Evolutionary conservation across 306 rosid genomes (phyloP), one percentile per base, ranked within the genome.

Genomic region (Citrullus colocynthis): DNA sequence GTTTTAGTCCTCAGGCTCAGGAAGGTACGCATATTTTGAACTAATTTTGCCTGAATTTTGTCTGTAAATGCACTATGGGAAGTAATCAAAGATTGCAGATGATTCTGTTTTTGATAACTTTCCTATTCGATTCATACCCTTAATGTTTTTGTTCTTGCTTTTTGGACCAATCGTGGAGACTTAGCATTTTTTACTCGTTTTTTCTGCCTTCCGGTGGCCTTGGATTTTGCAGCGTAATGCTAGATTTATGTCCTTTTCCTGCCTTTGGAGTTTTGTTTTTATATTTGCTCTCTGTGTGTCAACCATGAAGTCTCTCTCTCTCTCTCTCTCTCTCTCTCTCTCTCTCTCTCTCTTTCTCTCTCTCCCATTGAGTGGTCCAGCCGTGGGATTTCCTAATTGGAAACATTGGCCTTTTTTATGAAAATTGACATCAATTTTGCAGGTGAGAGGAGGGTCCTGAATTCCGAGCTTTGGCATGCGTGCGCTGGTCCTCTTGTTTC

Each of bases 401-500:
- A 74, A 54, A 34, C 32, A 74, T 58, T 80, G 80, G 44, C 28
- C 13, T 80, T 79, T 80, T 49, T 64, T 13, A 66, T 79, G 73
- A 32, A 80, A 76, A 67, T 65, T 77, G 21, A 67, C 76, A 75
- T 76, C 78, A 54, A 76, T 85, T 89, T 83, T 92, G 85, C 88
- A 94, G 99, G 96, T 79, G 99, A 92, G 87, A 88, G 75, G 84
- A 84, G 92, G 86, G 96, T 90, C 80, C 87, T 92, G 74, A 95
- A 94, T 83, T 92, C 98, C 36, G 98, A 94, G 85, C 98, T 94
- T 34, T 94, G 98, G 98, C 98, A 92, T 86, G 98, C 98, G 62
- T 94, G 98, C 86, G 98, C 98, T 42, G 97, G 98, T 48, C 97
- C 98, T 78, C 97, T 94, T 74, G 98, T 94, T 81, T 94, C 96